Conservation (phyloP, 2,329 filamentous ascomycete genomes). For the Didymella keratinophila region DNA sequence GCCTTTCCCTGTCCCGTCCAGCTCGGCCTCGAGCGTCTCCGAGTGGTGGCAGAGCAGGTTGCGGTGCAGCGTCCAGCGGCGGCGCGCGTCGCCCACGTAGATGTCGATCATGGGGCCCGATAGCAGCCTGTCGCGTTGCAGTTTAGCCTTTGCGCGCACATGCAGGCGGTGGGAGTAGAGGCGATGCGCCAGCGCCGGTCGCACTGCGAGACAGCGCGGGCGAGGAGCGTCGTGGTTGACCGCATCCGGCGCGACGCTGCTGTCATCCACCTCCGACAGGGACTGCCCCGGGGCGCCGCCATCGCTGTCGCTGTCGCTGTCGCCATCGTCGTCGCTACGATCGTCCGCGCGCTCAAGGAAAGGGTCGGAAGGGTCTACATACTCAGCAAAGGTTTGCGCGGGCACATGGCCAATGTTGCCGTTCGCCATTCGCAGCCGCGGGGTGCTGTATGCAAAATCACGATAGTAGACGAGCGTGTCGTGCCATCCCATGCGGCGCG, state of each 20-base stretch:
- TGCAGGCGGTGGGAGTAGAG: conserved; percentile 50
- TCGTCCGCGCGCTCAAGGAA: conserved; percentile 28
- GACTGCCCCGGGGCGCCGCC: no score
- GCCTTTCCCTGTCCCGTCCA: conserved; percentile 48
- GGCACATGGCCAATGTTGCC: conserved; percentile 57
- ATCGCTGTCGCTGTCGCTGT: not conserved
- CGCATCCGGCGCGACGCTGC: conserved; percentile 25
- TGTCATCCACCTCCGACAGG: conserved; percentile 6
- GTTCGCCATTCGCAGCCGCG: conserved; percentile 56
- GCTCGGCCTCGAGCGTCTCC: conserved; percentile 53
- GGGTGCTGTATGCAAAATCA: conserved; percentile 56
- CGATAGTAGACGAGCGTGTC: conserved; percentile 46
- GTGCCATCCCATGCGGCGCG: conserved; percentile 50
- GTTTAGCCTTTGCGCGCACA: conserved; percentile 55
- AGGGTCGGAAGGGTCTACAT: conserved; percentile 50
- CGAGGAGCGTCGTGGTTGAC: conserved; percentile 18
- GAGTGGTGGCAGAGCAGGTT: conserved; percentile 63
- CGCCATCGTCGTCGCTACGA: no score
- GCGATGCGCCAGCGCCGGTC: conserved; percentile 46
- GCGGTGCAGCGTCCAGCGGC: conserved; percentile 61
- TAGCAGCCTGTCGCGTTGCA: conserved; percentile 59
- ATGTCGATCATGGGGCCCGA: conserved; percentile 62
- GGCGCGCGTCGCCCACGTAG: conserved; percentile 57
- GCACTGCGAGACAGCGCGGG: conserved; percentile 35
- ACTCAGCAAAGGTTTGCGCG: conserved; percentile 62